These are phyloP conservation scores for Tetrapisispora iriomotensis DNA, from an alignment of 805 yeast species.

Conservation along the genomic window DNA sequence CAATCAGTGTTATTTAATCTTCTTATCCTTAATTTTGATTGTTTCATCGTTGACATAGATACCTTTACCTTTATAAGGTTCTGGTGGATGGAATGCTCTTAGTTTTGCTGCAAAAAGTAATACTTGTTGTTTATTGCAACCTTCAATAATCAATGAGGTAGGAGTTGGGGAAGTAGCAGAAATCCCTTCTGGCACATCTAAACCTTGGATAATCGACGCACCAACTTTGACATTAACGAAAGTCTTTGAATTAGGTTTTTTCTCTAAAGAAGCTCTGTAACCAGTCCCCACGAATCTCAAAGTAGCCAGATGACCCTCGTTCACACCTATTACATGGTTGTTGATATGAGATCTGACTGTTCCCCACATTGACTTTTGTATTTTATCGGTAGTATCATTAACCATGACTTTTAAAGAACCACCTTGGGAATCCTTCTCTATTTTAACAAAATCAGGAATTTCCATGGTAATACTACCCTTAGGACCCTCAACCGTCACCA, in stretches of 20 bases:
- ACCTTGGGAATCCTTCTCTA: slow-evolving; percentile 23
- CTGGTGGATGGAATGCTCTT: slow-evolving; percentile 87
- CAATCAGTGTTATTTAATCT: slow-evolving; percentile 84
- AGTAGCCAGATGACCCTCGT: slow-evolving; percentile 85
- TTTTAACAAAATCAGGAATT: slow-evolving; percentile 60
- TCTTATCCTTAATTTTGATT: slow-evolving; percentile 80
- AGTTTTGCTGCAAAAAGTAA: slow-evolving; percentile 80
- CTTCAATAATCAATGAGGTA: slow-evolving; percentile 76
- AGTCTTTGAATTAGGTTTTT: slow-evolving; percentile 30
- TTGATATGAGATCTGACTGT: slow-evolving; percentile 71
- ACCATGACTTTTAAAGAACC: slow-evolving; percentile 46
- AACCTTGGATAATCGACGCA: slow-evolving; percentile 67
- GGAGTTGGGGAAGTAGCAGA: slow-evolving; percentile 74
- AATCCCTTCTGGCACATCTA: slow-evolving; percentile 68
- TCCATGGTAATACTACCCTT: slow-evolving; percentile 55
- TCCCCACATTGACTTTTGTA: slow-evolving; percentile 92
- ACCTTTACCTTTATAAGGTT: slow-evolving; percentile 98
- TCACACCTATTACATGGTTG: slow-evolving; percentile 77
- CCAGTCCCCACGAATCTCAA: slow-evolving; percentile 94
- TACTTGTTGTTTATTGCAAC: slow-evolving; percentile 79
- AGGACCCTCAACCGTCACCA: slow-evolving; percentile 64
- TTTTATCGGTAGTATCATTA: slow-evolving; percentile 43
- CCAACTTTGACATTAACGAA: slow-evolving; percentile 78
- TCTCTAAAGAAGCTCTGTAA: slow-evolving; percentile 76
- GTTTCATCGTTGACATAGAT: slow-evolving; percentile 87